Evolutionary conservation across 2,329 filamentous ascomycete species (phyloP).

Genomic region (Colletotrichum sp.): DNA sequence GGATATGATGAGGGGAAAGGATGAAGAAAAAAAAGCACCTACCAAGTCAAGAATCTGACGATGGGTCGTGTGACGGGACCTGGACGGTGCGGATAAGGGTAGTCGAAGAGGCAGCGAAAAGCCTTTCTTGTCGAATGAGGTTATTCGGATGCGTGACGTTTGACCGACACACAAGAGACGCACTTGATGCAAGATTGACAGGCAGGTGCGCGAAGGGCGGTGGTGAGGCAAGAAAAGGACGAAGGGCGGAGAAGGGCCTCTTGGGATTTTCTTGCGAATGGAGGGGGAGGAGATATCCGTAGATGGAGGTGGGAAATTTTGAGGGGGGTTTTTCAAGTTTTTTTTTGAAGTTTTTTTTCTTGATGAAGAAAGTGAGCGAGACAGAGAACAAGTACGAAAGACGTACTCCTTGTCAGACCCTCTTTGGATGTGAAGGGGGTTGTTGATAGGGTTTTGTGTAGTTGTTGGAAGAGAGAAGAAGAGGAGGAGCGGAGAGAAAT

Average conservation of each 20-base stretch:
- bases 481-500: slow-evolving; percentile 42
- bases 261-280: slow-evolving; percentile 15
- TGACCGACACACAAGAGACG: slow-evolving; percentile 22
- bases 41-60: slow-evolving; percentile 20
- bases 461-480: slow-evolving; percentile 47
- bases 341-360: slow-evolving; percentile 64
- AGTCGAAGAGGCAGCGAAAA: background rate
- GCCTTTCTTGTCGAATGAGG: slow-evolving; percentile 12
- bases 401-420: slow-evolving; percentile 62
- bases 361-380: slow-evolving; percentile 58
- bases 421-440: slow-evolving; percentile 46
- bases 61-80: slow-evolving; percentile 13
- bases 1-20: background rate
- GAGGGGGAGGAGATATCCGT: slow-evolving; percentile 16
- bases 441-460: slow-evolving; percentile 55
- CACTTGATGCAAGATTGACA: slow-evolving; percentile 20
- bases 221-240: slow-evolving; percentile 19
- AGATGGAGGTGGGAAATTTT: slow-evolving; percentile 33
- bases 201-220: slow-evolving; percentile 22
- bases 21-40: background rate
- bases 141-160: slow-evolving; percentile 20
- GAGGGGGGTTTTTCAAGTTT: slow-evolving; percentile 59
- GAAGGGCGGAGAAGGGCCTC: slow-evolving; percentile 1
- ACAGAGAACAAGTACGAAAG: slow-evolving; percentile 65
- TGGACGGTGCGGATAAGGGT: slow-evolving; percentile 3